Percentiles rank a stretch among this genome's conserved stretches.
These are phyloP conservation scores for Stachybotrys elegans DNA, from an alignment of 2,329 filamentous ascomycete genomes.

Conservation along the genomic window DNA sequence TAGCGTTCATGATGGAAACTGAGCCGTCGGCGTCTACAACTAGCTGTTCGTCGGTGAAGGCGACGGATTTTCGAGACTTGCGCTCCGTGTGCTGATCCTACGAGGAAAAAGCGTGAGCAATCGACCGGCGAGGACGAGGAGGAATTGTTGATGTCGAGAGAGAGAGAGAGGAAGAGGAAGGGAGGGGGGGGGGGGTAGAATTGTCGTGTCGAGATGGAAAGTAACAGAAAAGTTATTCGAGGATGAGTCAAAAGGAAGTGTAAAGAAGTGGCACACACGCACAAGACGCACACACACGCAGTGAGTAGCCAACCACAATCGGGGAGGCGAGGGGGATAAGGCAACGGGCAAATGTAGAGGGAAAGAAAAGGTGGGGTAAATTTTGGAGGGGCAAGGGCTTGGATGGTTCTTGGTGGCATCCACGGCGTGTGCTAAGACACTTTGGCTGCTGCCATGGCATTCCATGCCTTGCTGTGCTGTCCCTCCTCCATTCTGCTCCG, in stretches of 20 bases:
- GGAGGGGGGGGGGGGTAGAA: not conserved
- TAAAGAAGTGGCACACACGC: too few species aligned
- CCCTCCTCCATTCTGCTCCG: too few species aligned
- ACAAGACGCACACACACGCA: too few species aligned
- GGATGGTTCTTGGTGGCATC: too few species aligned
- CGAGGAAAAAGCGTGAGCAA: slow-evolving; percentile 15
- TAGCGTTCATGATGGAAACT: slow-evolving; percentile 69
- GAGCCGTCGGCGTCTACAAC: slow-evolving; percentile 88
- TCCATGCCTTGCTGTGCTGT: too few species aligned
- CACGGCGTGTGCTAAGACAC: too few species aligned
- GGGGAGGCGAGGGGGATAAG: not conserved
- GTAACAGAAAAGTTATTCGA: too few species aligned
- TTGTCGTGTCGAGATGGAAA: too few species aligned
- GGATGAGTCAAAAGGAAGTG: too few species aligned
- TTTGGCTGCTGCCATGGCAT: too few species aligned
- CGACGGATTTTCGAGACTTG: slow-evolving; percentile 87
- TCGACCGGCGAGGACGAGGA: slow-evolving; percentile 9
- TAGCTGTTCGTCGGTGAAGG: slow-evolving; percentile 82
- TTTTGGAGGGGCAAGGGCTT: slow-evolving; percentile 1
- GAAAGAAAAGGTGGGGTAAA: not conserved
- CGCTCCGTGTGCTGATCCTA: slow-evolving; percentile 38
- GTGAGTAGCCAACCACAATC: too few species aligned
- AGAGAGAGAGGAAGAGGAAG: slow-evolving; percentile 7
- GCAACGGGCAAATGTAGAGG: not conserved
- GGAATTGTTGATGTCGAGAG: slow-evolving; percentile 6